phyloP scores from a whole-genome alignment of 257 asterid genomes.

The Scutellaria minor region DNA sequence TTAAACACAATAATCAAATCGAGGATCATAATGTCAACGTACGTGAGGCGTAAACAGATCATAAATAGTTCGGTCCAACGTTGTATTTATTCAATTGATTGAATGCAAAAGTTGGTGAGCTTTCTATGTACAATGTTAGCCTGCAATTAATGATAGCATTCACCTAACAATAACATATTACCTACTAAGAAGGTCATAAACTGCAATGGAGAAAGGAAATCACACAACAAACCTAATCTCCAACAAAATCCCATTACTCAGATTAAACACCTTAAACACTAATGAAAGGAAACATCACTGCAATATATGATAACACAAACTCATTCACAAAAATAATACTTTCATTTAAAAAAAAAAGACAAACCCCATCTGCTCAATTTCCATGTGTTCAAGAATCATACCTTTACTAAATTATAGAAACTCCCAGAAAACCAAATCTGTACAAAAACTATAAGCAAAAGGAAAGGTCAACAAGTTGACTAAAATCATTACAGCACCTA shows the following conservation, averaged over 20 bases:
- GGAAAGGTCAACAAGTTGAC: slow-evolving; percentile 39
- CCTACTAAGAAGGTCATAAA: slow-evolving; percentile 35
- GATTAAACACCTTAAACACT: background rate
- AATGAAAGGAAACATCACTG: background rate
- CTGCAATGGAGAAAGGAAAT: background rate
- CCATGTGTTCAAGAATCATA: too few species aligned
- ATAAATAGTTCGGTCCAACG: slow-evolving; percentile 18
- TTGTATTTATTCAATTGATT: slow-evolving; percentile 14
- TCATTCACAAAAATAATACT: background rate
- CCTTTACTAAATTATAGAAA: background rate
- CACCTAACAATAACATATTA: slow-evolving; percentile 45
- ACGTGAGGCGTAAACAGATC: slow-evolving; percentile 1
- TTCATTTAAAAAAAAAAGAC: too few species aligned
- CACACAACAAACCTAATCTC: background rate
- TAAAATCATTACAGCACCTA: slow-evolving; percentile 26
- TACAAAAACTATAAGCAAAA: slow-evolving; percentile 13
- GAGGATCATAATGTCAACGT: background rate
- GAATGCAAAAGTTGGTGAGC: slow-evolving; percentile 35
- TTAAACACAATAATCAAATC: slow-evolving; percentile 22
- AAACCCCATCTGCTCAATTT: too few species aligned
- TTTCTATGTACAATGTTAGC: slow-evolving; percentile 19
- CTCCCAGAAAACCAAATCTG: slow-evolving; percentile 23
- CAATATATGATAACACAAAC: background rate
- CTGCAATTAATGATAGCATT: slow-evolving; percentile 28
- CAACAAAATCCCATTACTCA: background rate